These are phyloP conservation scores for Acacia confusa DNA, from an alignment of 306 rosid genomes.

Conservation along the genomic window DNA sequence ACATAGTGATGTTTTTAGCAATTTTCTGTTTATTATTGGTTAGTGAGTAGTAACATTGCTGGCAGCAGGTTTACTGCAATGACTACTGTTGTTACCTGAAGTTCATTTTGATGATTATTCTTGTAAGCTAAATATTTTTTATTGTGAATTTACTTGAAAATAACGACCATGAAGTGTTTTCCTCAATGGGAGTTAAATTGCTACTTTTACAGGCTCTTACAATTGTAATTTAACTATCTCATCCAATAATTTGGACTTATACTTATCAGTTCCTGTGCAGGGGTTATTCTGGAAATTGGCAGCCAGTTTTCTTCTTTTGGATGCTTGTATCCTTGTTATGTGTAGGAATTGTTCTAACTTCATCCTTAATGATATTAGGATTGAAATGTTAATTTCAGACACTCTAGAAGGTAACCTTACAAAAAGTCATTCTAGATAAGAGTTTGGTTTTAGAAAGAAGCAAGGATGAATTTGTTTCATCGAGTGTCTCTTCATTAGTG, in stretches of 20 bases:
- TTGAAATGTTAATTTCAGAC: conserved; percentile 18
- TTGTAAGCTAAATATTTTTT: neutral
- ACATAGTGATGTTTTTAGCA: neutral
- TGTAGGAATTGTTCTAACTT: conserved; percentile 7
- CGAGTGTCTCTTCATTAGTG: conserved; percentile 52
- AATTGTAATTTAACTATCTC: neutral
- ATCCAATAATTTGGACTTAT: conserved; percentile 7
- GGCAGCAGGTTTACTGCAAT: conserved; percentile 1
- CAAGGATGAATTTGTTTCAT: conserved; percentile 45
- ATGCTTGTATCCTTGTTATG: conserved; percentile 69
- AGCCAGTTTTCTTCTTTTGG: conserved; percentile 72
- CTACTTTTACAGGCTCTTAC: neutral
- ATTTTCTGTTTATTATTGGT: neutral
- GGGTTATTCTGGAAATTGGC: conserved; percentile 65
- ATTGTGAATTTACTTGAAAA: neutral
- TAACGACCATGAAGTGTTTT: conserved; percentile 14
- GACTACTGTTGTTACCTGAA: neutral
- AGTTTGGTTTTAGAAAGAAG: conserved; percentile 56
- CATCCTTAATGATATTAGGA: neutral
- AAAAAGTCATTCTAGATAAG: conserved; percentile 50
- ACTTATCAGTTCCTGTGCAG: conserved; percentile 52
- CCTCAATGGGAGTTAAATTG: neutral
- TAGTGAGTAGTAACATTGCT: neutral
- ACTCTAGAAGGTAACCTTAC: conserved; percentile 44
- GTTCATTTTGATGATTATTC: neutral